Evolutionary conservation across 805 yeast species (phyloP).

Genomic region (Starmerella riodocensis): DNA sequence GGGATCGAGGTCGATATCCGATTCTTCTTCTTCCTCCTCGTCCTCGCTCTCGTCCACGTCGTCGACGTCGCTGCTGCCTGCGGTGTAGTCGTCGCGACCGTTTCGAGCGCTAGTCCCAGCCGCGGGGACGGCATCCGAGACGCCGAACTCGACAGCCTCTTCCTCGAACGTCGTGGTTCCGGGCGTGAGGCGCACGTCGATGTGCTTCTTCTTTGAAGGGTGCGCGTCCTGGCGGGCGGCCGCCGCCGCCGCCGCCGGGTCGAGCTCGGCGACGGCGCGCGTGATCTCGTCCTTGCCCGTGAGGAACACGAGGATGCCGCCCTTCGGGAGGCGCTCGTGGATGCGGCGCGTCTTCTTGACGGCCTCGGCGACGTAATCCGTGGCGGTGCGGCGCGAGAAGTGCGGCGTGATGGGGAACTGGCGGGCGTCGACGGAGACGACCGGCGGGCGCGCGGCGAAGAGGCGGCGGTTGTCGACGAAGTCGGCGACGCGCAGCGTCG

Average conservation of each 20-base stretch:
- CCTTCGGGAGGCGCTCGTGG: constrained; percentile 76
- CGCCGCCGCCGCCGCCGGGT: constrained; percentile 41
- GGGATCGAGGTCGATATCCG: constrained; percentile 32
- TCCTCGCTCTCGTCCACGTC: constrained; percentile 34
- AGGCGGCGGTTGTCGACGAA: constrained; percentile 68
- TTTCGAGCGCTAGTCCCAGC: too few relatives aligned
- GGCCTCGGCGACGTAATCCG: constrained; percentile 75
- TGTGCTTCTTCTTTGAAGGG: too few relatives aligned
- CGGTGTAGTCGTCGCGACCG: constrained; percentile 27
- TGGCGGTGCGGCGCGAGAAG: constrained; percentile 67
- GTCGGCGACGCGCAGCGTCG: constrained; percentile 86
- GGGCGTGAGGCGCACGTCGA: constrained; percentile 39
- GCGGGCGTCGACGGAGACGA: constrained; percentile 79
- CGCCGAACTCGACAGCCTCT: constrained; percentile 65
- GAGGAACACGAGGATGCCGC: constrained; percentile 80
- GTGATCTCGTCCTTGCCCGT: constrained; percentile 92
- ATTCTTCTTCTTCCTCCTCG: constrained; percentile 32
- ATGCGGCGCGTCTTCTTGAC: constrained; percentile 74
- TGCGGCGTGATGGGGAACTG: constrained; percentile 89
- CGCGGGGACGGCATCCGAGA: too few relatives aligned
- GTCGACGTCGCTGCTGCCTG: constrained; percentile 29
- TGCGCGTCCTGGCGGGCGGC: too few relatives aligned
- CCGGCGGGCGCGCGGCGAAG: constrained; percentile 67
- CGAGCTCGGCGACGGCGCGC: constrained; percentile 54
- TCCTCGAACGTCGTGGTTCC: constrained; percentile 63